A percentile compares a stretch with the other conserved stretches of the same genome.
Conservation (phyloP, 2,329 filamentous ascomycete genomes). For the Fusarium sororula region DNA sequence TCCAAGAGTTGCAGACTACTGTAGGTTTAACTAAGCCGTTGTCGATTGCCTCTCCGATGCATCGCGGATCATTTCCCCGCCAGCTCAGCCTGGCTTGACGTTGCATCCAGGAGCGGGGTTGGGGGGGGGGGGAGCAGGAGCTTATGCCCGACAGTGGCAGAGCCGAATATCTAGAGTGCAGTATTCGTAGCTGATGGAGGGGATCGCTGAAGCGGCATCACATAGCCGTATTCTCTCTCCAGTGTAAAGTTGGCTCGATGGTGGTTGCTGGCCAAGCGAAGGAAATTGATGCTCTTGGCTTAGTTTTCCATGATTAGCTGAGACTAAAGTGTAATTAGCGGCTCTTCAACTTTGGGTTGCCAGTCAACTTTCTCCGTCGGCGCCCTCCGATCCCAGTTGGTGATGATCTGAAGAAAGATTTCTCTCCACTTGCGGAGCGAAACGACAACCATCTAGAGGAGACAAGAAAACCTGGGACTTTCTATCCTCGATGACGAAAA, state of each 20-base stretch:
- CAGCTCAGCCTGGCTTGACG: constrained; percentile 5
- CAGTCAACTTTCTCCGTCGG: constrained; percentile 3
- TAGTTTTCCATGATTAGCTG: constrained; percentile 5
- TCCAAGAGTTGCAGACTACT: not conserved
- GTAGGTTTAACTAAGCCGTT: not conserved
- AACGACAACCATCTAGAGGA: not conserved
- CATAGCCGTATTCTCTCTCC: not conserved
- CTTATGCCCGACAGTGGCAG: constrained; percentile 7
- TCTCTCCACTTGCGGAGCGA: constrained; percentile 2
- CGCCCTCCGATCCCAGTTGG: constrained; percentile 23
- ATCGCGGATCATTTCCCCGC: constrained; percentile 34
- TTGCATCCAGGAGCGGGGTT: constrained; percentile 35
- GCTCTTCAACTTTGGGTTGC: not conserved
- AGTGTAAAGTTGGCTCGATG: not conserved
- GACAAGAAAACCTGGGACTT: not conserved
- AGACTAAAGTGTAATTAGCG: constrained; percentile 1
- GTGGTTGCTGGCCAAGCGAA: not conserved
- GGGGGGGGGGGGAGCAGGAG: not conserved
- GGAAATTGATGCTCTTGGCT: constrained; percentile 9
- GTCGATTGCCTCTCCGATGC: constrained; percentile 23
- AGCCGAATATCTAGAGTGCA: not conserved
- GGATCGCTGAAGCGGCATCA: constrained; percentile 12
- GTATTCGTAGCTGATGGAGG: not conserved
- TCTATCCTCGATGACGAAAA: not conserved
- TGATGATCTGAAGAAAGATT: not conserved